These are phyloP conservation scores for Fraxinus excelsior DNA, from an alignment of 257 asterid species.

Conservation along the genomic window DNA sequence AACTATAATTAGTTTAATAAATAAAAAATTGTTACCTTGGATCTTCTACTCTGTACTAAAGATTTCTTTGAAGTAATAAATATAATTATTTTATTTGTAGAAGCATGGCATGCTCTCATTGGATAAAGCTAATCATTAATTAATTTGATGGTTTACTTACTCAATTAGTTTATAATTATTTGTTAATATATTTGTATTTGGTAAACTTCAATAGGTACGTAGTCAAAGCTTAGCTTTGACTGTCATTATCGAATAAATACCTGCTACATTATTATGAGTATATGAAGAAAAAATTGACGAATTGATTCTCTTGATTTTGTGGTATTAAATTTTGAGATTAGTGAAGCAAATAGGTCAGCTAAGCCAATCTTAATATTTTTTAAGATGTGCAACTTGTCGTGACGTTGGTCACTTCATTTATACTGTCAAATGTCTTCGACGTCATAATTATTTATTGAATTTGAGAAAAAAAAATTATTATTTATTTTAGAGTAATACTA, in stretches of 20 bases:
- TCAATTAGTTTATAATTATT: slow-evolving; percentile 11
- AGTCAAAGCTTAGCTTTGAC: slow-evolving; percentile 62
- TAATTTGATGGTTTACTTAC: slow-evolving; percentile 61
- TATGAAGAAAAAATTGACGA: background rate
- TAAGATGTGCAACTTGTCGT: background rate
- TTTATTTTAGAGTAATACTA: background rate
- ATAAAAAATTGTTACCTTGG: slow-evolving; percentile 33
- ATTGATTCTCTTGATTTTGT: slow-evolving; percentile 17
- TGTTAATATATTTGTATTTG: slow-evolving; percentile 30
- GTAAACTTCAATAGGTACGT: slow-evolving; percentile 36
- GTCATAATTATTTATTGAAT: background rate
- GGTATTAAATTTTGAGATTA: slow-evolving; percentile 13
- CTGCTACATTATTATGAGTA: slow-evolving; percentile 44
- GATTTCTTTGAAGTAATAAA: slow-evolving; percentile 64
- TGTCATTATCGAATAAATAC: slow-evolving; percentile 59
- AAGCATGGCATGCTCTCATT: slow-evolving; percentile 3
- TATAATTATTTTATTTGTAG: slow-evolving; percentile 35
- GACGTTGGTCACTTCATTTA: background rate
- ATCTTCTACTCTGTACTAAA: slow-evolving; percentile 66
- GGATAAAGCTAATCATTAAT: slow-evolving; percentile 21
- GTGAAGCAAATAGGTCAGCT: slow-evolving; percentile 35
- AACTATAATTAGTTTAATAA: slow-evolving; percentile 28
- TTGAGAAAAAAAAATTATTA: background rate
- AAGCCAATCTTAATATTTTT: background rate
- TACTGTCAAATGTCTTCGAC: background rate